These are phyloP conservation scores for Neurospora crassa DNA, from an alignment of 2,329 filamentous ascomycete species.

Conservation along the genomic window DNA sequence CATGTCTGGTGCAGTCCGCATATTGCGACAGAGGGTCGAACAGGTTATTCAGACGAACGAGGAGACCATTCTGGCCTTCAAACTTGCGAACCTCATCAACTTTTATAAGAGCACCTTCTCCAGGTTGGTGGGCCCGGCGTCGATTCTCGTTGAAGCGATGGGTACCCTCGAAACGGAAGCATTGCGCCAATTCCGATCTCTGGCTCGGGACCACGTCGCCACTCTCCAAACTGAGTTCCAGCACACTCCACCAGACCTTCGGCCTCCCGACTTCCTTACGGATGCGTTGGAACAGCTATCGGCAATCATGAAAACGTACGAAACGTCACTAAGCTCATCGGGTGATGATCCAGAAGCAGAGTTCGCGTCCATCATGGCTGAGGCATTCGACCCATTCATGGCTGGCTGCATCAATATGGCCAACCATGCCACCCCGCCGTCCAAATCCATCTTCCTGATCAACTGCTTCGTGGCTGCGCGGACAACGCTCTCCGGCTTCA, in stretches of 20 bases:
- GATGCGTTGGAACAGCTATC: constrained; percentile 72
- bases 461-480: constrained; percentile 59
- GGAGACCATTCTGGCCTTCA: constrained; percentile 80
- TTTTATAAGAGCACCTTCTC: constrained; percentile 86
- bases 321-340: constrained; percentile 61
- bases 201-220: constrained; percentile 72
- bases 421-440: constrained; percentile 47
- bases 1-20: constrained; percentile 67
- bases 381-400: constrained; percentile 81
- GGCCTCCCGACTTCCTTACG: constrained; percentile 68
- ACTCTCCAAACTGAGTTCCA: constrained; percentile 64
- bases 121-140: constrained; percentile 62
- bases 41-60: constrained; percentile 90
- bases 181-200: constrained; percentile 69
- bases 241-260: constrained; percentile 60
- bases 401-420: constrained; percentile 63
- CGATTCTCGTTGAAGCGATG: constrained; percentile 61
- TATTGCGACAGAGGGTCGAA: constrained; percentile 83
- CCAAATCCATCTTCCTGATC: constrained; percentile 58
- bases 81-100: constrained; percentile 75
- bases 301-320: constrained; percentile 76
- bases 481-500: constrained; percentile 44
- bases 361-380: constrained; percentile 65
- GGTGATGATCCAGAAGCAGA: constrained; percentile 48
- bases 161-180: constrained; percentile 63